Evolutionary conservation across 495 filamentous ascomycete species (phyloP).

Genomic region (Trypethelium eluteriae): DNA sequence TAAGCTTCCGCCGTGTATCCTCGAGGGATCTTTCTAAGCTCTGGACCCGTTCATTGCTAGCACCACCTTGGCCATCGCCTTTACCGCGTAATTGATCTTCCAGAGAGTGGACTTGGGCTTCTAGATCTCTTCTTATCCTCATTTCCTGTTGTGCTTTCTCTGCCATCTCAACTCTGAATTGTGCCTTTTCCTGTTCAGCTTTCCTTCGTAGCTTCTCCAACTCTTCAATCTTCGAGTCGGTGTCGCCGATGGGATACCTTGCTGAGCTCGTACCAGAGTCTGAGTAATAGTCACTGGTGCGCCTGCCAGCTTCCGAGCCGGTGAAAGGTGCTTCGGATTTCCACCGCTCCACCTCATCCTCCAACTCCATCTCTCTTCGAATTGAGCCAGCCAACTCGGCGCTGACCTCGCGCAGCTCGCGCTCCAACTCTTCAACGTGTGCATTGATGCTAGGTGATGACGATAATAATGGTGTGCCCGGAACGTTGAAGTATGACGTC

Average conservation of each 20-base stretch:
- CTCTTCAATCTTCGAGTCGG: constrained; percentile 66
- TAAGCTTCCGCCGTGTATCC: constrained; percentile 68
- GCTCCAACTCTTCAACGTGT: constrained; percentile 71
- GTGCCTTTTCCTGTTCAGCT: constrained; percentile 85
- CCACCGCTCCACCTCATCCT: constrained; percentile 82
- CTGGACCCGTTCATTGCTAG: constrained; percentile 49
- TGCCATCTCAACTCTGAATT: constrained; percentile 73
- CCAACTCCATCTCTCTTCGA: constrained; percentile 89
- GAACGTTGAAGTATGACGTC: constrained; percentile 34
- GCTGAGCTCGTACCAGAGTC: constrained; percentile 86
- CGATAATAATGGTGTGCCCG: constrained; percentile 34
- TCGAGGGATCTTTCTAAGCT: constrained; percentile 77
- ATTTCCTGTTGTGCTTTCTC: constrained; percentile 82
- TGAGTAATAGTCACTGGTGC: constrained; percentile 96
- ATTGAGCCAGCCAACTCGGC: constrained; percentile 88
- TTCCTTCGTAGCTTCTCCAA: constrained; percentile 73
- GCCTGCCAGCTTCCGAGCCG: constrained; percentile 45
- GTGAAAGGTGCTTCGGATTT: constrained; percentile 56
- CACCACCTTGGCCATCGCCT: constrained; percentile 40
- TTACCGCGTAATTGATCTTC: constrained; percentile 61
- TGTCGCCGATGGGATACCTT: constrained; percentile 56
- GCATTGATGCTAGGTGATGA: constrained; percentile 41
- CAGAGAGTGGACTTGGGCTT: constrained; percentile 71
- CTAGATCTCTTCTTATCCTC: constrained; percentile 59
- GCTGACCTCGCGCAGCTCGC: constrained; percentile 86